Evolutionary conservation across 306 rosid genomes (phyloP), one percentile per base, ranked within the genome.

Genomic region (Castanea sativa): DNA sequence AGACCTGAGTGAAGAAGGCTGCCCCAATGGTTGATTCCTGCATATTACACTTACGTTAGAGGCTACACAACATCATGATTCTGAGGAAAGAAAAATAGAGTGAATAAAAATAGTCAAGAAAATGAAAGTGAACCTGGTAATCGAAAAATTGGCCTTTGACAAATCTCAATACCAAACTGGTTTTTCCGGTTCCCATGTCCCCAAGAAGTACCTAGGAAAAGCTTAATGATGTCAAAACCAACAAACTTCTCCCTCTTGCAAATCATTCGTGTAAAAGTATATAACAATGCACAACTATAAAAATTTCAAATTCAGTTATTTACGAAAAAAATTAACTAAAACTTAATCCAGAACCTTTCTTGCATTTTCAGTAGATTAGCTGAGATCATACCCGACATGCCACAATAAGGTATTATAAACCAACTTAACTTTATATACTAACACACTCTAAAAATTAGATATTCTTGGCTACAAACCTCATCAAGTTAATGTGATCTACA

Each of bases 21-120:
- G 97, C 98, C 67, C 98, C 98, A 38, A 93, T 93, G 57, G 98
- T 93, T 73, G 98, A 93, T 86, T 93, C 98, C 98, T 93, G 83
- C 85, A 60, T 11, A 57, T 68, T 49, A 67, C 5, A 57, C 23
- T 27, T 56, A 55, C 6, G 14, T 51, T 71, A 61, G 69, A 15
- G 30, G 25, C 27, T 14, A 74, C 23, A 45, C 33, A 72, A 60
- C 15, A 73, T 35, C 8, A 68, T 32, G 45, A 71, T 57, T 15
- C 68, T 15, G 73, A 73, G 25, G 75, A 30, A n/a, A 7, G 52
- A 51, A 73, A 49, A 79, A 33, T 12, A 43, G 74, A 65, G 21
- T 16, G 25, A 45, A 74, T 32, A 23, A 12, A 58, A 13, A 4
- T 23, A 77, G 43, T 3, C 2, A 52, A 33, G 20, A 51, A 67